Evolutionary conservation across 768 basidiomycete species (phyloP).

Genomic region (button mushroom (Agaricus bisporus)): DNA sequence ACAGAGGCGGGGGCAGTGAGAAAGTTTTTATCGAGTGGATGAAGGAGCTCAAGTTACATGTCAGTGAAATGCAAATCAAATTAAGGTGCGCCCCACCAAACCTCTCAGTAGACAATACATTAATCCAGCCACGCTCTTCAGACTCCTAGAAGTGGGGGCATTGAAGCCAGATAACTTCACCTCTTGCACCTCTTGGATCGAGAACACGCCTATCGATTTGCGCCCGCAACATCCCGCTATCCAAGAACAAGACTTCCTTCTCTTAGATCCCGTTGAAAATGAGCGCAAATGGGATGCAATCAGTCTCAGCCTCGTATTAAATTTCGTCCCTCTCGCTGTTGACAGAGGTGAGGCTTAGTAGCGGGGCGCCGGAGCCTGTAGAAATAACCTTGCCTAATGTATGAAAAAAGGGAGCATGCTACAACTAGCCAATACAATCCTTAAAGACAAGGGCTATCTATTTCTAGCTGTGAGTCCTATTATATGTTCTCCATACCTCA

Average conservation of each 20-base stretch:
- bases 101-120: not conserved
- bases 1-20: constrained; percentile 87
- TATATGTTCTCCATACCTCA: constrained; percentile 30
- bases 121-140: constrained; percentile 20
- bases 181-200: constrained; percentile 64
- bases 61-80: constrained; percentile 18
- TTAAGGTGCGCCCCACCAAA: constrained; percentile 29
- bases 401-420: constrained; percentile 62
- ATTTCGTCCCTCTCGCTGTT: constrained; percentile 72
- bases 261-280: constrained; percentile 47
- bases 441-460: constrained; percentile 49
- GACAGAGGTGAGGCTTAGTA: constrained; percentile 56
- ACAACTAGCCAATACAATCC: constrained; percentile 47
- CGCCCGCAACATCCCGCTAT: constrained; percentile 80
- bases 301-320: constrained; percentile 84
- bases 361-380: not conserved
- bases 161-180: constrained; percentile 79
- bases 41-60: constrained; percentile 39
- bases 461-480: constrained; percentile 76
- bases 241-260: constrained; percentile 79
- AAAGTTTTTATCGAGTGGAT: constrained; percentile 76
- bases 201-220: constrained; percentile 73
- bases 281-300: constrained; percentile 66
- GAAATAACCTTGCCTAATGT: not conserved
- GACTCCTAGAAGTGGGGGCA: constrained; percentile 86